Evolutionary conservation across 495 filamentous ascomycete genomes (phyloP).

Genomic region (Lasiosphaeris hirsuta): DNA sequence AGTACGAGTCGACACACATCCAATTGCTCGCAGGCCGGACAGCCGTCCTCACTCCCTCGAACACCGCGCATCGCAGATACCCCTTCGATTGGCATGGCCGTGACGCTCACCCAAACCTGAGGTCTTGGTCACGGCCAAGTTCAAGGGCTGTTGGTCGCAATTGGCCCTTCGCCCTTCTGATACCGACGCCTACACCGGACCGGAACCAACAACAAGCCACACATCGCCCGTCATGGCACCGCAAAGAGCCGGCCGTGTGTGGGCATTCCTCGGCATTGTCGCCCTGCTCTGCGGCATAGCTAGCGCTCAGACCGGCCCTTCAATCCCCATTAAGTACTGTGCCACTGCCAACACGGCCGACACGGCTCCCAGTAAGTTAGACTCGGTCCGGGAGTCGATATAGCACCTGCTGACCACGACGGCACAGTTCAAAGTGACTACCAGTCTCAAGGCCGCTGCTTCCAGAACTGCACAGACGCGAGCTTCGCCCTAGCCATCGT

Average conservation of each 20-base stretch:
- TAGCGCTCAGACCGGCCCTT: conserved; percentile 20
- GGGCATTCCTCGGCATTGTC: conserved; percentile 18
- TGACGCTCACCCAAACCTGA: background rate
- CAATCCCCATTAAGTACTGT: conserved; percentile 37
- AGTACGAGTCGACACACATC: background rate
- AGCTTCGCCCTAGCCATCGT: conserved; percentile 41
- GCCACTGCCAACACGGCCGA: conserved; percentile 39
- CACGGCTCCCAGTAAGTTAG: conserved; percentile 31
- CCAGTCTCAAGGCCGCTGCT: conserved; percentile 47
- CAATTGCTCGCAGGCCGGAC: background rate
- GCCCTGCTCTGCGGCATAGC: conserved; percentile 14
- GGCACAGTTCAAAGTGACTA: conserved; percentile 36
- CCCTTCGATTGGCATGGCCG: conserved; percentile 8
- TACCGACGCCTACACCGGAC: background rate
- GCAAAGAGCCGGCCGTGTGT: conserved; percentile 18
- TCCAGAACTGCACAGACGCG: conserved; percentile 30
- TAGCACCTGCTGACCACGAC: background rate
- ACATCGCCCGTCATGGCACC: conserved; percentile 20
- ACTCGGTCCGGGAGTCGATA: background rate
- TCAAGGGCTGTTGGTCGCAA: background rate
- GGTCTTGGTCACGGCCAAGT: background rate
- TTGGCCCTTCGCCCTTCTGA: conserved; percentile 2
- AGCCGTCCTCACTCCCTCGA: background rate
- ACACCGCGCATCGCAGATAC: background rate
- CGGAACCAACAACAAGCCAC: background rate